These are phyloP conservation scores for Paramyrothecium sp. DNA, from an alignment of 2,329 filamentous ascomycete species.

Conservation along the genomic window DNA sequence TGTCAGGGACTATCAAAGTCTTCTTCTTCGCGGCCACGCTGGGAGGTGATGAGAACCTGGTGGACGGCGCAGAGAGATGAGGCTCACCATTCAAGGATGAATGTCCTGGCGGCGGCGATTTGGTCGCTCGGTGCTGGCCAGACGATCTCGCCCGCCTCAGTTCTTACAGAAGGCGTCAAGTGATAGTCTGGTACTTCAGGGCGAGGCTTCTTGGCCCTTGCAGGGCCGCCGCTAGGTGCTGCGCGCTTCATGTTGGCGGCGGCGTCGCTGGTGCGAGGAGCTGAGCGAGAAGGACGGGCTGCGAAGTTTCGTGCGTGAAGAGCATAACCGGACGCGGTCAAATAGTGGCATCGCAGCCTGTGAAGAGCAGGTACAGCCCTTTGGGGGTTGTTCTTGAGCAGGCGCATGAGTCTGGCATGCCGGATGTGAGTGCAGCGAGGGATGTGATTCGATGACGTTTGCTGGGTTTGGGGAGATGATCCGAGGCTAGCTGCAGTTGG, in stretches of 20 bases:
- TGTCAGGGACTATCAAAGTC: constrained; percentile 65
- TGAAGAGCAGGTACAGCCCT: neutral
- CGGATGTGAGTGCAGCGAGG: neutral
- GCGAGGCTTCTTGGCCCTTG: constrained; percentile 6
- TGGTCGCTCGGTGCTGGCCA: constrained; percentile 62
- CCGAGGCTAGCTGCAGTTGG: too few species aligned
- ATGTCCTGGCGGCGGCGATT: constrained; percentile 51
- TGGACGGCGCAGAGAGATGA: neutral
- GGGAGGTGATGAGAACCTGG: neutral
- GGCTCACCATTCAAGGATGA: constrained; percentile 57
- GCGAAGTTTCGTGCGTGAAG: neutral
- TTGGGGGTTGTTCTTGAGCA: neutral
- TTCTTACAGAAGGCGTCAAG: constrained; percentile 15
- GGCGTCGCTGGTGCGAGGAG: neutral
- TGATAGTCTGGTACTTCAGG: constrained; percentile 11
- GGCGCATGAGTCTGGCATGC: neutral
- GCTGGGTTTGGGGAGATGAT: too few species aligned
- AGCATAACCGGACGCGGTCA: neutral
- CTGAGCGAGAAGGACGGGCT: neutral
- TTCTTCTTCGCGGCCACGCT: constrained; percentile 50
- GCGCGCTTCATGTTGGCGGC: neutral
- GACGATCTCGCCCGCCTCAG: constrained; percentile 45
- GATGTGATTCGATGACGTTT: too few species aligned
- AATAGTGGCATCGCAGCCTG: neutral
- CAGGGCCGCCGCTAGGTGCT: neutral